phyloP scores from a whole-genome alignment of 345 rosid genomes.

The Cardamine resedifolia region DNA sequence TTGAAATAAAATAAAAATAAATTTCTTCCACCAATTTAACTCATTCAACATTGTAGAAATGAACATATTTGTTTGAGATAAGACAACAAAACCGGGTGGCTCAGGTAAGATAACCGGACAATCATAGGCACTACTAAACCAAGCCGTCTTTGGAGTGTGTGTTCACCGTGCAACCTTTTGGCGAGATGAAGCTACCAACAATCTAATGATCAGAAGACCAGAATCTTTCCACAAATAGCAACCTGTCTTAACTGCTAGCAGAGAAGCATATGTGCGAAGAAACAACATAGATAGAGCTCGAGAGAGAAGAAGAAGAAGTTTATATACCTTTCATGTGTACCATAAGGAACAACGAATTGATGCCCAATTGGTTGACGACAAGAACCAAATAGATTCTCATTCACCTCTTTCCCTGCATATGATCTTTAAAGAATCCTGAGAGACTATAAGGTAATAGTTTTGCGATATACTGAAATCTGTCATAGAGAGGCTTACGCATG shows the following conservation, averaged over 20 bases:
- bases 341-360: conserved; percentile 1
- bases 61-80: neutral
- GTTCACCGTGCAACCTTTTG: neutral
- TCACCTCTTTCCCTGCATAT: conserved; percentile 31
- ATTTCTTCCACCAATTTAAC: neutral
- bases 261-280: conserved; percentile 18
- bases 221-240: conserved; percentile 4
- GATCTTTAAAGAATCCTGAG: neutral
- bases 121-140: neutral
- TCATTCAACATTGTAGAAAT: conserved; percentile 1
- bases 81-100: neutral
- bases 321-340: conserved; percentile 28
- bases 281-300: neutral
- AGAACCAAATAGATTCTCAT: conserved; percentile 10
- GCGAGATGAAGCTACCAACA: conserved; percentile 10
- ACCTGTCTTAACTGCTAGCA: conserved; percentile 9
- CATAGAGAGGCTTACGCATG: conserved; percentile 16
- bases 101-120: neutral
- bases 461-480: conserved; percentile 3
- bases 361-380: conserved; percentile 5
- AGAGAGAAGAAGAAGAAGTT: neutral
- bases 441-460: neutral
- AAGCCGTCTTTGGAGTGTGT: neutral
- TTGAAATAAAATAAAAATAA: neutral
- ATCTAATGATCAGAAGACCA: conserved; percentile 9